Base-by-base conservation (phyloP, 1,139 yeast genomes). In the Nadsonia starkeyi-henricii region DNA sequence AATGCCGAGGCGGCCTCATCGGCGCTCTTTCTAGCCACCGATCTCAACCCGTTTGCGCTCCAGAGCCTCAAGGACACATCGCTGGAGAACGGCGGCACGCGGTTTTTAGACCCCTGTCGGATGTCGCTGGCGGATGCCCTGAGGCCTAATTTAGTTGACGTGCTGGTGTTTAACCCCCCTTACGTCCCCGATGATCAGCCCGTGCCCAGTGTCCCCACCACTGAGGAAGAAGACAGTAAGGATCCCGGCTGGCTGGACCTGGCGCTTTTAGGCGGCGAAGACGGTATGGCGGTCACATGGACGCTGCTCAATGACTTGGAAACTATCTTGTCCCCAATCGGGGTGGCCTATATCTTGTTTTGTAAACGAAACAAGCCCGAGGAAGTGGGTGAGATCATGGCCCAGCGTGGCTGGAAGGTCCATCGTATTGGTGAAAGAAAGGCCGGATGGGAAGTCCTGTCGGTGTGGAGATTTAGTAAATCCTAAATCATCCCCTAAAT, bases 401-500 rank as follows among this genome's bases (percentile, higher is more conserved):
- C 57, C 26, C 45, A 50, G 1, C 57, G 58, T 15, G 80, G 81
- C 0, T 85, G 94, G 93, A 50, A 50, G 0, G 78, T 75, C 0
- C 68, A 69, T 4, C 55, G 65, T 20, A 68, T 84, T 1, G 71
- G 78, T 8, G 70, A 72, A 48, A 70, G 96, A 49, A 85, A 84
- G 58, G 96, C 96, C 0, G 97, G 97, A 0, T 86, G 96, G 96
- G 98, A 91, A 63, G 91, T 84, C n/a, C 68, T 91, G 41, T 76
- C 85, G 52, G 81, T 91, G 15, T 62, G 61, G 55, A 53, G 63
- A 42, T 66, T 68, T 15, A 33, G 15, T 23, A 23, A 23, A 23
- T 23, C 5, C 28, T 23, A 23, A 9, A 23, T 9, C 28, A 9
- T 23, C 5, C 9, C 9, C 8, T 23, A 23, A 9, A 23, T 9